Conservation (phyloP, 257 asterid species). For the Galeopsis tetrahit region DNA sequence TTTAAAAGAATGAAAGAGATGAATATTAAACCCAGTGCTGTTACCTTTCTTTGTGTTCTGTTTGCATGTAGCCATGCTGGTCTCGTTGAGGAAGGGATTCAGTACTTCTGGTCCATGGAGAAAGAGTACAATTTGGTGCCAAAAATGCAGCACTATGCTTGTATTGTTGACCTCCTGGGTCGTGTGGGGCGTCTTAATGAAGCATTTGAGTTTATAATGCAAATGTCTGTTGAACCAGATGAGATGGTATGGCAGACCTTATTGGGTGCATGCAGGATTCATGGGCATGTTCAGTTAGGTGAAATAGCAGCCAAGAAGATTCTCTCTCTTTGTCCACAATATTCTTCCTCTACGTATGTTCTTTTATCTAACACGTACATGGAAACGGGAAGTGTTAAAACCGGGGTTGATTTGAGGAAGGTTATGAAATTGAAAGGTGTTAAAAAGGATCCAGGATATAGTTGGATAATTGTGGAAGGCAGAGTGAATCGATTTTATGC, state of each 20-base stretch:
- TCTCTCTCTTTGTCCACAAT: slow-evolving; percentile 41
- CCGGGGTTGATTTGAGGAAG: slow-evolving; percentile 51
- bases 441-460: slow-evolving; percentile 53
- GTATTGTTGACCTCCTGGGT: slow-evolving; percentile 58
- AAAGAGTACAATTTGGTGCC: slow-evolving; percentile 46
- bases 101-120: slow-evolving; percentile 48
- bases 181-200: slow-evolving; percentile 53
- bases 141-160: slow-evolving; percentile 57
- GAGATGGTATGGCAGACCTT: slow-evolving; percentile 58
- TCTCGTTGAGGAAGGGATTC: slow-evolving; percentile 56
- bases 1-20: slow-evolving; percentile 48
- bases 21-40: slow-evolving; percentile 43
- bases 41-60: slow-evolving; percentile 57
- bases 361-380: slow-evolving; percentile 52
- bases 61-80: slow-evolving; percentile 70
- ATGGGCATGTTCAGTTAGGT: slow-evolving; percentile 54
- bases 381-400: slow-evolving; percentile 46
- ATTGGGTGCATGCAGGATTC: slow-evolving; percentile 56
- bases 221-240: slow-evolving; percentile 51
- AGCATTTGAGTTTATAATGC: slow-evolving; percentile 46
- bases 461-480: slow-evolving; percentile 52
- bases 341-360: slow-evolving; percentile 50
- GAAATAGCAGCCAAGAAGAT: slow-evolving; percentile 55
- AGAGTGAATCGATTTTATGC: slow-evolving; percentile 51
- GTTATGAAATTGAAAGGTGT: slow-evolving; percentile 53